Percentiles rank a stretch among this genome's conserved stretches.
These are phyloP conservation scores for Rhodotorula sp. DNA, from an alignment of 1,284 basidiomycete genomes.

Conservation along the genomic window DNA sequence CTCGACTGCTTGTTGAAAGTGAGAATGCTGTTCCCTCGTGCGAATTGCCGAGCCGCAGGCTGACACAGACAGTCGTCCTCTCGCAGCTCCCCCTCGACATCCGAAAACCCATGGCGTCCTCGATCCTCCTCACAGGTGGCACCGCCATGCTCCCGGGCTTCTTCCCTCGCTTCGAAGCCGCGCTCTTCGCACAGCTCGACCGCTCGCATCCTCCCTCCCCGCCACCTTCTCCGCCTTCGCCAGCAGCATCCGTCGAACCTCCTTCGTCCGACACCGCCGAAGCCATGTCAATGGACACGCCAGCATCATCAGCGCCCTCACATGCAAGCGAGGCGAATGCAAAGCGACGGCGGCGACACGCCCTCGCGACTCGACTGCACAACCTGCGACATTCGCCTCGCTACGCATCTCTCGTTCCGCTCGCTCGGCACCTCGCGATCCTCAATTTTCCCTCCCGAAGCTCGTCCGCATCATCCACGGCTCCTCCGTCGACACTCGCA, in stretches of 20 bases:
- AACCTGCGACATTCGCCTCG: slow-evolving; percentile 59
- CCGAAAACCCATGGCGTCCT: slow-evolving; percentile 72
- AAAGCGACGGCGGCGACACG: slow-evolving; percentile 7
- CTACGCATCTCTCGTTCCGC: slow-evolving; percentile 67
- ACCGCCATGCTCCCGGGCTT: slow-evolving; percentile 89
- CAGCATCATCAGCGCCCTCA: not conserved
- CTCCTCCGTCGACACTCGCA: not conserved
- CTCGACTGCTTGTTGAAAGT: slow-evolving; percentile 76
- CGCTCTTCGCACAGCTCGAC: slow-evolving; percentile 63
- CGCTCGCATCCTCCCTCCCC: slow-evolving; percentile 52
- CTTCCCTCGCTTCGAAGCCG: slow-evolving; percentile 74
- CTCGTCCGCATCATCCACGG: not conserved
- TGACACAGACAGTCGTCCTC: not conserved
- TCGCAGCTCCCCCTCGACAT: slow-evolving; percentile 81
- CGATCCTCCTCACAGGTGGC: slow-evolving; percentile 81
- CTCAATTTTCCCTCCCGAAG: slow-evolving; percentile 69
- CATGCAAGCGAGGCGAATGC: slow-evolving; percentile 31
- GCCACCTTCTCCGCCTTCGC: slow-evolving; percentile 36
- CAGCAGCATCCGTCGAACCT: slow-evolving; percentile 7
- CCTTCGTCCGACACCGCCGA: slow-evolving; percentile 7
- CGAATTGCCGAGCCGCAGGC: no score
- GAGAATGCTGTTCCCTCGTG: slow-evolving; percentile 13
- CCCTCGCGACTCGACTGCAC: slow-evolving; percentile 19
- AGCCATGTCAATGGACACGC: not conserved
- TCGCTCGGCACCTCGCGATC: slow-evolving; percentile 70